Conservation (phyloP, 75 land plant genomes). For the Chamaecyparis obtusa region DNA sequence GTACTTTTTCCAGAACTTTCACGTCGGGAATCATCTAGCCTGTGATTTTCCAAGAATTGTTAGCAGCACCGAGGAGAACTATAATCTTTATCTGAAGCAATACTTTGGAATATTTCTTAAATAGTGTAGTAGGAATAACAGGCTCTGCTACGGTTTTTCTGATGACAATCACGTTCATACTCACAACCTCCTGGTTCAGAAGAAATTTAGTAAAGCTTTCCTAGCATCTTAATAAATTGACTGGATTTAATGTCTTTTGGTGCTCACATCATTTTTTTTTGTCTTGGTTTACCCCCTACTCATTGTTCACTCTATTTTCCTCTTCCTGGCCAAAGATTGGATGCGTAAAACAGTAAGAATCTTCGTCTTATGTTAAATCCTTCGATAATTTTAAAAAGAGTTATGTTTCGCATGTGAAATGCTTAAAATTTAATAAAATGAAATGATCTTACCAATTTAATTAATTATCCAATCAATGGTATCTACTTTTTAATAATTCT, state of each 20-base stretch:
- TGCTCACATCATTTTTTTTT: slow-evolving; percentile 33
- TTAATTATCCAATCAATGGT: too few species aligned
- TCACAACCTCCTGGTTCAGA: slow-evolving; percentile 26
- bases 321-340: slow-evolving; percentile 19
- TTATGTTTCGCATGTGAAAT: neutral
- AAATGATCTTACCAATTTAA: too few species aligned
- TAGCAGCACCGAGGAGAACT: slow-evolving; percentile 6
- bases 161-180: slow-evolving; percentile 29
- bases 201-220: slow-evolving; percentile 27
- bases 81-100: slow-evolving; percentile 5
- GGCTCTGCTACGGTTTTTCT: slow-evolving; percentile 27
- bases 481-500: too few species aligned
- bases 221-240: slow-evolving; percentile 25
- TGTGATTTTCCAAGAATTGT: slow-evolving; percentile 35
- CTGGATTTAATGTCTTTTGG: slow-evolving; percentile 40
- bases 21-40: slow-evolving; percentile 19
- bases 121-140: slow-evolving; percentile 14
- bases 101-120: slow-evolving; percentile 18
- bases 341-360: slow-evolving; percentile 25
- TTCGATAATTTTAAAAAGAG: neutral
- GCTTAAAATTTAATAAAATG: neutral
- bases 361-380: neutral
- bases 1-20: too few species aligned
- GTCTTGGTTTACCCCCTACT: slow-evolving; percentile 25
- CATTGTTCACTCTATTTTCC: slow-evolving; percentile 18